Evolutionary conservation across 2,329 filamentous ascomycete species (phyloP).

Genomic region (Aspergillus quadricinctus): DNA sequence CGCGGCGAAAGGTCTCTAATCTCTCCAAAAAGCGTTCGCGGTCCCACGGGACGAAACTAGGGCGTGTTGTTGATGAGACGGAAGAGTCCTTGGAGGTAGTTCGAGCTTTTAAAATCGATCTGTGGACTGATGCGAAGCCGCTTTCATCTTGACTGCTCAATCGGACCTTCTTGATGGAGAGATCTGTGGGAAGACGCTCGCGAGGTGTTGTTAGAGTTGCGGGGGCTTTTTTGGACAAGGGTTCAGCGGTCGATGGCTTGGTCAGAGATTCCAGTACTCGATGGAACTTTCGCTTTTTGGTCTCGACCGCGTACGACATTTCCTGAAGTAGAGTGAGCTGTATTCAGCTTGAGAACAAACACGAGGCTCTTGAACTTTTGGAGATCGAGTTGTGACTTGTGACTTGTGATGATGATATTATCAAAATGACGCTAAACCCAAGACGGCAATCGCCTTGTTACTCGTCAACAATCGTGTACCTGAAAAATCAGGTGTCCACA

Average conservation of each 20-base stretch:
- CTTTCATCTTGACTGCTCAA: constrained; percentile 20
- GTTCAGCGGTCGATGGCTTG: constrained; percentile 24
- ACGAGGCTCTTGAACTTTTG: not conserved
- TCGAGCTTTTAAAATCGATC: constrained; percentile 25
- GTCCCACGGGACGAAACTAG: constrained; percentile 82
- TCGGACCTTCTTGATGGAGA: constrained; percentile 34
- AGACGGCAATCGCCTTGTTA: not conserved
- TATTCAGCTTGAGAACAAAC: not conserved
- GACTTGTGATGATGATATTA: constrained; percentile 16
- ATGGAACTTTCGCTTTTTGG: constrained; percentile 47
- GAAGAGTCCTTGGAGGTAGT: constrained; percentile 26
- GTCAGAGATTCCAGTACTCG: constrained; percentile 44
- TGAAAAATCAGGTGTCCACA: not conserved
- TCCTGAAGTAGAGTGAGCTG: constrained; percentile 5
- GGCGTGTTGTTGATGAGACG: constrained; percentile 36
- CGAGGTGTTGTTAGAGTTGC: constrained; percentile 17
- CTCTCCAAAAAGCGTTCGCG: constrained; percentile 75
- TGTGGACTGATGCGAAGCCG: constrained; percentile 19
- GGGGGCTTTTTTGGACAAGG: constrained; percentile 15
- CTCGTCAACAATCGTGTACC: not conserved
- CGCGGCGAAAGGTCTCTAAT: constrained; percentile 81
- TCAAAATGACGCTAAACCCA: constrained; percentile 6
- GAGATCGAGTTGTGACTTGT: too few species aligned
- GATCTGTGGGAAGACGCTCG: constrained; percentile 22
- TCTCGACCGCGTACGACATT: constrained; percentile 44